Percentiles rank a stretch among this genome's conserved stretches.
Conservation (phyloP, 192 early-diverging fungal species). For the Spizellomyces punctatus region DNA sequence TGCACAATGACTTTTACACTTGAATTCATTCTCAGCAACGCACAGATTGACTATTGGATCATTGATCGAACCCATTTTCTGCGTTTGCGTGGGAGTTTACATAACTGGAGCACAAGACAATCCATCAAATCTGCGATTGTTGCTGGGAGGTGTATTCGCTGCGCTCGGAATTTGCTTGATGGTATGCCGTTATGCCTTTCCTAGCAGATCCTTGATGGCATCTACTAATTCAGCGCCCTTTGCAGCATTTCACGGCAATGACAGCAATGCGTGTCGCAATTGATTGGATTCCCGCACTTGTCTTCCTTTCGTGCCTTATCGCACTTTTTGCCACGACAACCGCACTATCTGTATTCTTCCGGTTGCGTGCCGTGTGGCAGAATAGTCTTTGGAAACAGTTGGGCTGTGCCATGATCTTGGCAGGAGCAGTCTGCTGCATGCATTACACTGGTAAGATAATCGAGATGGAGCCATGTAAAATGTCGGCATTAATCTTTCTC, state of each 20-base stretch:
- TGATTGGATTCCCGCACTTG: conserved; percentile 10
- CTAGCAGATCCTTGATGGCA: not conserved
- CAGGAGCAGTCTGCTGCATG: conserved; percentile 45
- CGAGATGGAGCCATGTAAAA: not conserved
- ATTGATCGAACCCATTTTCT: conserved; percentile 17
- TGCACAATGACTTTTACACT: no score
- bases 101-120: conserved; percentile 13
- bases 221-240: not conserved
- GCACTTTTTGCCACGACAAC: conserved; percentile 40
- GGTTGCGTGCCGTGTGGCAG: conserved; percentile 48
- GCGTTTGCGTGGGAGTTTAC: conserved; percentile 21
- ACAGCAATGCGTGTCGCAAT: conserved; percentile 15
- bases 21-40: no score
- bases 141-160: conserved; percentile 8
- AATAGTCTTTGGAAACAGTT: conserved; percentile 49
- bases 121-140: not conserved
- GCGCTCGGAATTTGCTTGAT: conserved; percentile 20
- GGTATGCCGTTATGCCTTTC: conserved; percentile 10
- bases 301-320: conserved; percentile 43
- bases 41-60: conserved; percentile 6
- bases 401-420: conserved; percentile 50
- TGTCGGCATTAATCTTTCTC: not conserved
- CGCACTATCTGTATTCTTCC: conserved; percentile 52
- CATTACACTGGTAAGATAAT: conserved; percentile 8
- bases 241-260: conserved; percentile 28